A percentile compares a stretch with the other conserved stretches of the same genome.
Conservation (phyloP, 1,139 yeast species). For the Debaryomyces sp. region DNA sequence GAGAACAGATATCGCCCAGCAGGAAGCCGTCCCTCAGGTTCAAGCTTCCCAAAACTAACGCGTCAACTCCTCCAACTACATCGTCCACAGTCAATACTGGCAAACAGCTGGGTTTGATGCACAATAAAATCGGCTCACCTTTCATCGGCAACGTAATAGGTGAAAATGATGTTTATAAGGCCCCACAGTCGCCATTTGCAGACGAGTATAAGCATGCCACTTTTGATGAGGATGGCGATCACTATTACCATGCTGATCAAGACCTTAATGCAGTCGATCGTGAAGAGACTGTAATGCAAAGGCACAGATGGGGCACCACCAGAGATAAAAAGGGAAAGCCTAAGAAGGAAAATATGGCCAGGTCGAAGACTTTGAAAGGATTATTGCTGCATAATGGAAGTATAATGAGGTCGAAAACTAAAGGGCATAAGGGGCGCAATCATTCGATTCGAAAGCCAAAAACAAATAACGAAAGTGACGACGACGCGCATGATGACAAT, state of each 20-base stretch:
- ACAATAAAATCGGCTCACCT: conserved; percentile 18
- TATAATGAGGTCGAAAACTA: conserved; percentile 9
- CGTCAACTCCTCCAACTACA: conserved; percentile 12
- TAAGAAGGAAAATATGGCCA: conserved; percentile 40
- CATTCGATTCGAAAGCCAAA: conserved; percentile 27
- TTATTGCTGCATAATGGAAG: conserved; percentile 22
- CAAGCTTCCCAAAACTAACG: conserved; percentile 18
- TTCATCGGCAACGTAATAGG: conserved; percentile 22
- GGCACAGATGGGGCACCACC: conserved; percentile 91
- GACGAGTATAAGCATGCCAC: conserved; percentile 10
- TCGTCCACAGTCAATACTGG: conserved; percentile 1
- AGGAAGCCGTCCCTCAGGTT: conserved; percentile 29
- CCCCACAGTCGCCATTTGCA: conserved; percentile 24
- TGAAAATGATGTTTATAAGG: conserved; percentile 26
- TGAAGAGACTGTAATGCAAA: conserved; percentile 50
- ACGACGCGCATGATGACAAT: conserved; percentile 21
- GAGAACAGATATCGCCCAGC: conserved; percentile 18
- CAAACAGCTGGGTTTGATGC: not conserved
- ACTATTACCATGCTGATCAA: conserved; percentile 15
- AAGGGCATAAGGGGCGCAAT: conserved; percentile 7
- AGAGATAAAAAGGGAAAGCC: conserved; percentile 78
- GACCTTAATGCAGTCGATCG: conserved; percentile 12
- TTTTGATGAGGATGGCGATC: conserved; percentile 10
- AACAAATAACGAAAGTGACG: conserved; percentile 32
- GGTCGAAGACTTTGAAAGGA: conserved; percentile 50